phyloP scores from a whole-genome alignment of 768 basidiomycete genomes.

The Pisolithus marmoratus region DNA sequence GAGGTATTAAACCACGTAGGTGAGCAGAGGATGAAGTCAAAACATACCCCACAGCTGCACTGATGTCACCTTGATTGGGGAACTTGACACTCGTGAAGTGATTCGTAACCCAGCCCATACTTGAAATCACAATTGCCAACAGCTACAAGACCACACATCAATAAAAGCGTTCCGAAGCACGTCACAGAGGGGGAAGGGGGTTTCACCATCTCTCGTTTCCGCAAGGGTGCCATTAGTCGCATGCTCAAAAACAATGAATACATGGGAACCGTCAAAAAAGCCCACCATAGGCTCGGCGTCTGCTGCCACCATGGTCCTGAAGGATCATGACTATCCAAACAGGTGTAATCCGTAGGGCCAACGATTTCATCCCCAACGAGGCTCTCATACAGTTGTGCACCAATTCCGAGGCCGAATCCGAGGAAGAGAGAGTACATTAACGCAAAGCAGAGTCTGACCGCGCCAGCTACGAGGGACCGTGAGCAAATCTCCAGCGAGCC shows the following conservation, averaged over 20 bases:
- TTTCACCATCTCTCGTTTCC: constrained; percentile 51
- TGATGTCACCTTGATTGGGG: constrained; percentile 66
- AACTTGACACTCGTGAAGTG: constrained; percentile 58
- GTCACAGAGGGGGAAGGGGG: background rate
- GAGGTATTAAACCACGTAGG: background rate
- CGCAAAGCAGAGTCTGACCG: constrained; percentile 76
- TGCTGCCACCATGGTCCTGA: constrained; percentile 67
- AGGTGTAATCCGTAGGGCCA: constrained; percentile 56
- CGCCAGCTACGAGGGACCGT: constrained; percentile 78
- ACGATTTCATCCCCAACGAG: constrained; percentile 43
- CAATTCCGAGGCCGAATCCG: constrained; percentile 79
- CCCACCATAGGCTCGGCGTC: constrained; percentile 70
- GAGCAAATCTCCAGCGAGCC: constrained; percentile 77
- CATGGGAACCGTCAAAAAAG: constrained; percentile 67
- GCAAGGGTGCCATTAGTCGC: constrained; percentile 56
- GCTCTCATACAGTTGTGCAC: constrained; percentile 59
- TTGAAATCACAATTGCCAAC: constrained; percentile 55
- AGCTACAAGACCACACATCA: constrained; percentile 21
- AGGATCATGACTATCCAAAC: constrained; percentile 48
- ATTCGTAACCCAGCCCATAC: constrained; percentile 74
- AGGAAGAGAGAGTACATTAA: constrained; percentile 74
- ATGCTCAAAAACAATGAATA: constrained; percentile 63
- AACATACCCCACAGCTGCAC: constrained; percentile 63
- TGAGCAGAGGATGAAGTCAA: background rate
- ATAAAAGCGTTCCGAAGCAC: background rate